Evolutionary conservation across 495 filamentous ascomycete genomes (phyloP), one percentile per base, ranked within the genome.

Genomic region (Daldinia vernicosa): DNA sequence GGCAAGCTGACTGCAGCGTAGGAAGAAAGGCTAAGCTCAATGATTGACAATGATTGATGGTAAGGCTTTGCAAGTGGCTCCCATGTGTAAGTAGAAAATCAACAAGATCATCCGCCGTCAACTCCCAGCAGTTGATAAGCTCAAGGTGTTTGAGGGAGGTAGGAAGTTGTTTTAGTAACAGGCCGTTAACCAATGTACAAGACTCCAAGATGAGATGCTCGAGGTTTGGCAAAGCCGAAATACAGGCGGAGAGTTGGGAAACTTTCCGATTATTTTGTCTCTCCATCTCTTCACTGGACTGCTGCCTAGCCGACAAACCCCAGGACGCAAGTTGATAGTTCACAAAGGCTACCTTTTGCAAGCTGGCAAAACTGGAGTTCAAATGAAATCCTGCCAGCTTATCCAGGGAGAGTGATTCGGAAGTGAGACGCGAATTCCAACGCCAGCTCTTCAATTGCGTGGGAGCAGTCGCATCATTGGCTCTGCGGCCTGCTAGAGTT

Each of bases 21-120:
- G 85, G 81, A 19, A 93, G 79, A 73, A 95, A 97, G 3, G 85
- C 84, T 27, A 97, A 76, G 69, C 86, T 89, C n/a, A 97, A 80
- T 17, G 89, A 85, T 53, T 90, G 88, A 74, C 95, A 95, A 77
- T 97, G 91, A 17, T 89, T 85, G 3, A 97, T 82, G 12, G 80
- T 85, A 12, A 97, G 83, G 50, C 88, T 83, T 26, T 84, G 84
- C 12, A 97, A 80, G 32, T 86, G 76, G 11, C 77, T 70, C 0
- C 93, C 94, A 67, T 89, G 87, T 1, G 84, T 81, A 6, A 81
- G 62, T 17, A 97, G 84, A 64, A 90, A 95, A 0, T 61, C 63
- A 12, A 80, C 75, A 17, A 97, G 78, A 56, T 85, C 82, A 9
- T 84, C 77, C 0, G 90, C 87, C 2, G 80, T 87, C 0, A 96